Conservation (phyloP, 2,329 filamentous ascomycete species). For the Lachnellula suecica region DNA sequence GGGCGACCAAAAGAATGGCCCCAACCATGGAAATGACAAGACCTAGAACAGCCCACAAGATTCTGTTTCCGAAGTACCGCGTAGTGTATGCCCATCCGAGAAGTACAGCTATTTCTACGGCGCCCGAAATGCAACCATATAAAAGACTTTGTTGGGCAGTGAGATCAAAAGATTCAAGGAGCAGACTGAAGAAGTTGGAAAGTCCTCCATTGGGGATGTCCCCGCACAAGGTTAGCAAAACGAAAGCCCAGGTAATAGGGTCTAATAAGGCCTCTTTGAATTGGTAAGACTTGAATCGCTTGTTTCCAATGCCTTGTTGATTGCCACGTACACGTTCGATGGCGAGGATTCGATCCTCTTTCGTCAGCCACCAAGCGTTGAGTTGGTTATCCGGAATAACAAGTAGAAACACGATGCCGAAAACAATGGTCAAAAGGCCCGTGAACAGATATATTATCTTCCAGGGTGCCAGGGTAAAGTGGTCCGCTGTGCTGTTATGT, state of each 20-base stretch:
- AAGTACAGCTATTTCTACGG: neutral
- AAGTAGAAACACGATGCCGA: slow-evolving; percentile 1
- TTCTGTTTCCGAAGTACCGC: slow-evolving; percentile 19
- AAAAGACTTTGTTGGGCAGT: slow-evolving; percentile 11
- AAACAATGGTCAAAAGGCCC: slow-evolving; percentile 7
- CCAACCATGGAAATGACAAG: slow-evolving; percentile 30
- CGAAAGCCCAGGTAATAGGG: slow-evolving; percentile 17
- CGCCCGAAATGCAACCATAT: slow-evolving; percentile 2
- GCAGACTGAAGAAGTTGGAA: slow-evolving; percentile 17
- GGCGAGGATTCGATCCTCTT: slow-evolving; percentile 15
- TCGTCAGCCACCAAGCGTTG: slow-evolving; percentile 12
- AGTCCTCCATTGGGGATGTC: slow-evolving; percentile 21
- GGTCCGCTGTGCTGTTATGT: no score
- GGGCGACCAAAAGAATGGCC: slow-evolving; percentile 29
- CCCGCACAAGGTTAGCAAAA: slow-evolving; percentile 12
- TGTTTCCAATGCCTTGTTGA: slow-evolving; percentile 19
- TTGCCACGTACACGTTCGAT: slow-evolving; percentile 20
- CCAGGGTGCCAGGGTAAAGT: slow-evolving; percentile 42
- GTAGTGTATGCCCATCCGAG: neutral
- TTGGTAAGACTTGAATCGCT: slow-evolving; percentile 16
- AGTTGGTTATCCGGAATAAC: slow-evolving; percentile 12
- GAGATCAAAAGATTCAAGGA: slow-evolving; percentile 23
- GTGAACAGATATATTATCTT: slow-evolving; percentile 42
- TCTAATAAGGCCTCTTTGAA: slow-evolving; percentile 17
- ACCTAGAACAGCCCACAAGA: slow-evolving; percentile 27